Base-by-base conservation (phyloP, 257 asterid species). In the Primulina eburnea region DNA sequence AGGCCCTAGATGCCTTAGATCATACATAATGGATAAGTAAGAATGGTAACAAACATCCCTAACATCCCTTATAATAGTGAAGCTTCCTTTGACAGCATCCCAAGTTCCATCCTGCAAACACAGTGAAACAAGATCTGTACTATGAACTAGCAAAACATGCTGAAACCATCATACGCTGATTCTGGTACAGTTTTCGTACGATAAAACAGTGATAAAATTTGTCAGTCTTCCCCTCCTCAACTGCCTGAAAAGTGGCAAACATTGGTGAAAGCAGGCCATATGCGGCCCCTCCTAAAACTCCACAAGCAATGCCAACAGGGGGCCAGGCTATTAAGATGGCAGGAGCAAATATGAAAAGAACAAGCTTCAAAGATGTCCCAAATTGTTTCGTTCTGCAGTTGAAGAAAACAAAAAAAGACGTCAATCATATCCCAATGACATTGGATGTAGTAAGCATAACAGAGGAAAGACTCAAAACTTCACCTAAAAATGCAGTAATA, bases 71-170 rank as follows among this genome's bases (percentile, higher is more conserved):
- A 94, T 77, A 52, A 91, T 75, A 53, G 88, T 91, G 58, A 86
- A 85, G 82, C 93, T 88, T 63, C 90, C 86, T 73, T 86, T 37
- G 60, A 89, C 72, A 20, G 89, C 76, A 56, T 86, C 88, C 89
- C 89, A 87, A 71, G 79, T 85, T 80, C 99, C 99, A 75, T 94
- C 99, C 99, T 90, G 84, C 79, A 82, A 82, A 63, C 53, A 77
- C 8, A n/a, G 63, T 14, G 73, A 68, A 69, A 70, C 17, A 57
- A 59, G 11, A 61, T 61, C 32, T 17, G 8, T 35, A 73, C 26
- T 63, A 12, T 17, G 4, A 75, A 43, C 67, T 68, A 65, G 73
- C 53, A 5, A 72, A 62, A 70, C 66, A 38, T 16, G 16, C 30
- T 33, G 55, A 7, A 28, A 68, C 65, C 17, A 56, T 5, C 33